A percentile compares a stretch with the other conserved stretches of the same genome.
Conservation (phyloP, 306 rosid genomes). For the Quercus engelmannii region DNA sequence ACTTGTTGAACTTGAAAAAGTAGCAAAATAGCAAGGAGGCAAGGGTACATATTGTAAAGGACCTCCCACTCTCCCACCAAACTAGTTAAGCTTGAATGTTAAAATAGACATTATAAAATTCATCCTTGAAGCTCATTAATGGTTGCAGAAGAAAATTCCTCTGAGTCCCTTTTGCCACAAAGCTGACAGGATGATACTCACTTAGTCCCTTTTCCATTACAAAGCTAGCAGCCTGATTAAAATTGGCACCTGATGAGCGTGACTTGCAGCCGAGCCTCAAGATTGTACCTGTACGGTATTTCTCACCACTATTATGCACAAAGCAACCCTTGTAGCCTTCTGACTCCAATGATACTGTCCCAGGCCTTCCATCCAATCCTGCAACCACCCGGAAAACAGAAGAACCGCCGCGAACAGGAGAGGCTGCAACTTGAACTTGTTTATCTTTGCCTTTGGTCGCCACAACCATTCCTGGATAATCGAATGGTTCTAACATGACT, state of each 20-base stretch:
- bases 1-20: too few species aligned
- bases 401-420: conserved; percentile 20
- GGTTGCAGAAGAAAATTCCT: conserved; percentile 73
- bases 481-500: conserved; percentile 65
- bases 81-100: conserved; percentile 37
- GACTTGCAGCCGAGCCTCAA: conserved; percentile 57
- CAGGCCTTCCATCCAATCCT: conserved; percentile 64
- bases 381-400: conserved; percentile 43
- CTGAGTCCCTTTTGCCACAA: conserved; percentile 57
- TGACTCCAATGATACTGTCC: conserved; percentile 57
- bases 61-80: neutral
- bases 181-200: conserved; percentile 71
- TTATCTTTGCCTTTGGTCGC: conserved; percentile 41
- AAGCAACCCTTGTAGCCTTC: conserved; percentile 52
- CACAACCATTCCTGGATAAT: conserved; percentile 57
- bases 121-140: conserved; percentile 60
- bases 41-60: neutral
- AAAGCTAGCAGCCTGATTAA: conserved; percentile 65
- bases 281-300: conserved; percentile 4
- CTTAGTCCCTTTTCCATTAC: conserved; percentile 35
- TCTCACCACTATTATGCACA: conserved; percentile 31
- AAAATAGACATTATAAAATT: conserved; percentile 69
- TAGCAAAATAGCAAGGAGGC: too few species aligned
- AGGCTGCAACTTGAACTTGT: conserved; percentile 33
- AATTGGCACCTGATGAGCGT: conserved; percentile 13